Base-by-base conservation (phyloP, 2,329 filamentous ascomycete genomes). In the Hysterium pulicare region DNA sequence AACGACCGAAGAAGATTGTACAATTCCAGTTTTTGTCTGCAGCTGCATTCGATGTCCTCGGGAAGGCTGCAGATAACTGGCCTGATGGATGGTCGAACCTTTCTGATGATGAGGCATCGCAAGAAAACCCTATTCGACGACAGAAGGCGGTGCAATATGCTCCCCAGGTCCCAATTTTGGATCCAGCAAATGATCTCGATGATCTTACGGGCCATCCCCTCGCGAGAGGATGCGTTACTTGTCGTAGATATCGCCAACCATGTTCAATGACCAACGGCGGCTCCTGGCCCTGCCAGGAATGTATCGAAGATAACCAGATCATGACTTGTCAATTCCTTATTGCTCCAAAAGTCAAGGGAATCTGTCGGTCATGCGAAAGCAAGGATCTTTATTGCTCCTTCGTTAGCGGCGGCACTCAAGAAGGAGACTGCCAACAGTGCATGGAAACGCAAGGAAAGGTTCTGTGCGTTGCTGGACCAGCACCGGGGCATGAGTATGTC, bases 291-390 rank as follows among this genome's bases (percentile, higher is more conserved):
- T 67, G 49, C 45, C 6, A 44, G 1, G 23, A 46, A 3, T 64
- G 61, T 37, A 11, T 19, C 15, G 44, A 56, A 2, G 35, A 50
- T 8, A 44, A 41, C 0, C 42, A 54, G n/a, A n/a, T n/a, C n/a
- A n/a, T n/a, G n/a, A 46, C 53, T 2, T 71, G 69, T 40, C 50
- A 66, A 13, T 55, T 61, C 0, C 61, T 68, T 20, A 51, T 61
- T 2, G 21, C 53, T 9, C 56, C 66, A 1, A 43, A 28, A 7
- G 44, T 53, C 28, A 70, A 69, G 40, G 54, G 53, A 5, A 22
- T 49, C 4, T 71, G 68, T 47, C 59, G 65, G 31, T 50, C 47
- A 26, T 64, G 61, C 44, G 21, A 41, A 7, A 40, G 46, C 9
- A 38, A 38, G 0, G 38, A 44, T 16, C 37, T 51, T 5, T 3